Evolutionary conservation across 768 basidiomycete genomes (phyloP).

Genomic region (Myochromella boudieri): DNA sequence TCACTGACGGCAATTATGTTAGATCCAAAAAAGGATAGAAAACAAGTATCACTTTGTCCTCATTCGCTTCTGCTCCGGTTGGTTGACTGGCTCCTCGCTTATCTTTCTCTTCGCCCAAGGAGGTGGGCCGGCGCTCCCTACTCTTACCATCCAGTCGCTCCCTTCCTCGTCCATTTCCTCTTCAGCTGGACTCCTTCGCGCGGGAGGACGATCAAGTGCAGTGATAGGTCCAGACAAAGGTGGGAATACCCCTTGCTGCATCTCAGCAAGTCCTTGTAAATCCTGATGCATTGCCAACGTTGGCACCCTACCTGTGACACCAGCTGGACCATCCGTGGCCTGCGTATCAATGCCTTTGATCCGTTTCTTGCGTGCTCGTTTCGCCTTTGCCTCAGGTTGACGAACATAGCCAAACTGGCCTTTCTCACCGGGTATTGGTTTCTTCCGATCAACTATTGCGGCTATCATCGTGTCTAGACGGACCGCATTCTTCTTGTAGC

Average conservation of each 20-base stretch:
- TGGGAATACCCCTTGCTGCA: conserved; percentile 17
- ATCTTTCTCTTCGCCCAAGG: conserved; percentile 65
- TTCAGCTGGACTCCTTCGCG: conserved; percentile 49
- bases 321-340: conserved; percentile 19
- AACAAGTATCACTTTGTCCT: conserved; percentile 43
- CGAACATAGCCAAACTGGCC: conserved; percentile 85
- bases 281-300: conserved; percentile 17
- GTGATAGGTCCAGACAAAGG: conserved; percentile 21
- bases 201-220: conserved; percentile 27
- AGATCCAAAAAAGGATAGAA: not conserved
- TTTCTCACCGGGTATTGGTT: conserved; percentile 68
- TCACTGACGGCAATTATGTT: conserved; percentile 13
- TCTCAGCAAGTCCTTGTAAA: conserved; percentile 10
- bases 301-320: conserved; percentile 17
- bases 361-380: conserved; percentile 51
- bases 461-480: conserved; percentile 67
- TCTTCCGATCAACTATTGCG: conserved; percentile 67
- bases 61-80: conserved; percentile 41
- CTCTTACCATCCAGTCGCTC: conserved; percentile 65
- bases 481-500: conserved; percentile 80
- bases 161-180: conserved; percentile 69
- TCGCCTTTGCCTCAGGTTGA: conserved; percentile 68
- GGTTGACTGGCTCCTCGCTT: conserved; percentile 34
- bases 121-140: conserved; percentile 65
- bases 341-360: conserved; percentile 29